phyloP scores from a whole-genome alignment of 768 basidiomycete species.

The Mycena rebaudengoi region DNA sequence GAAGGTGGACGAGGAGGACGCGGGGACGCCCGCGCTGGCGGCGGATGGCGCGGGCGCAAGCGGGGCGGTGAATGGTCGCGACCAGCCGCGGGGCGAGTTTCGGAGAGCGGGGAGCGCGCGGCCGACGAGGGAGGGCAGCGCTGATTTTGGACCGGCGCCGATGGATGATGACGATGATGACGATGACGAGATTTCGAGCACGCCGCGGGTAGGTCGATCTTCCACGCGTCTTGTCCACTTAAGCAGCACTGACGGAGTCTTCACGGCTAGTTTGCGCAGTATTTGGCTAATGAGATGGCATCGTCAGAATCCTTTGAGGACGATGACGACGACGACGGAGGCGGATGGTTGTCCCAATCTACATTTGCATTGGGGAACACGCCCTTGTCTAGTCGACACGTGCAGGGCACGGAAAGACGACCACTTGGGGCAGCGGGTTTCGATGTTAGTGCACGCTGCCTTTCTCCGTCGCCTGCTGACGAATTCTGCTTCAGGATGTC shows the following conservation, averaged over 20 bases:
- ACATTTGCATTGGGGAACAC: slow-evolving; percentile 67
- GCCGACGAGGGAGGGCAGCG: slow-evolving; percentile 59
- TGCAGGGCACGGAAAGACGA: slow-evolving; percentile 49
- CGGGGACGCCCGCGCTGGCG: slow-evolving; percentile 18
- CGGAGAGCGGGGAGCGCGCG: slow-evolving; percentile 53
- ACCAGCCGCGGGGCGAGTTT: slow-evolving; percentile 73
- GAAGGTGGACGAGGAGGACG: slow-evolving; percentile 78
- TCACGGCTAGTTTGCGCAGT: slow-evolving; percentile 18
- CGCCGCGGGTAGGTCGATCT: slow-evolving; percentile 50
- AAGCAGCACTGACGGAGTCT: no score
- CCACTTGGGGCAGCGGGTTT: slow-evolving; percentile 49
- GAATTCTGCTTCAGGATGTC: slow-evolving; percentile 50
- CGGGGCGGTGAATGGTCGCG: slow-evolving; percentile 35
- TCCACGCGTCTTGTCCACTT: neutral
- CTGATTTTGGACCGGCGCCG: slow-evolving; percentile 69
- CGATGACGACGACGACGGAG: slow-evolving; percentile 74
- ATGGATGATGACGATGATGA: slow-evolving; percentile 57
- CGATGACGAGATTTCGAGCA: slow-evolving; percentile 53
- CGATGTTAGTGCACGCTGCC: slow-evolving; percentile 54
- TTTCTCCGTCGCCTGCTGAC: neutral
- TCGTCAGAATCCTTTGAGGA: slow-evolving; percentile 63
- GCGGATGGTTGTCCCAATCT: slow-evolving; percentile 83
- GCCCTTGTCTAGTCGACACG: slow-evolving; percentile 55
- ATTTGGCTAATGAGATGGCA: slow-evolving; percentile 69
- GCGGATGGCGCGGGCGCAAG: slow-evolving; percentile 3